Base-by-base conservation (phyloP, 208 protist species). In the Wallacemonas collosoma region DNA sequence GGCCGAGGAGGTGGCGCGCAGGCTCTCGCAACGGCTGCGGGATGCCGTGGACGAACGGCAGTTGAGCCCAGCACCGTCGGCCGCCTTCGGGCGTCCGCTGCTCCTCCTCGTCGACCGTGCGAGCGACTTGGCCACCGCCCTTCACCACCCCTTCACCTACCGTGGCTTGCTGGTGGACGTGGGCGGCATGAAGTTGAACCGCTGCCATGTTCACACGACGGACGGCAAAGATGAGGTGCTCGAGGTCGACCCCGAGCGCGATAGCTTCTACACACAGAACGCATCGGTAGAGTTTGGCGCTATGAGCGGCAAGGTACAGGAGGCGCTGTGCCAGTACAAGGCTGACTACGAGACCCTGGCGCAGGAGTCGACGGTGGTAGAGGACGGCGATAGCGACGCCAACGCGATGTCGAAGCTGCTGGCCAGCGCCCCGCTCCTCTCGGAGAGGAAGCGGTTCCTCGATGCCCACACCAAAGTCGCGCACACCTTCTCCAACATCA, bases 131-230 rank as follows among this genome's bases (percentile, higher is more conserved):
- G 86, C 91, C 35, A 88, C 87, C 12, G 84, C 86, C 40, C 80
- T 97, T 41, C 88, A 95, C 77, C 93, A 97, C 79, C 90, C 91
- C 9, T 97, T 95, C 77, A 88, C 88, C 39, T 97, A 97, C 73
- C 91, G 90, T 54, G 89, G 90, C 36, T 76, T 97, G 11, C 75
- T 97, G 5, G 78, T 91, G 7, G 93, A 97, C 69, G 57, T 88
- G 17, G 84, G 83, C 11, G 78, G 82, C 61, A 94, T 97, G 90
- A 77, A 77, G 45, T 78, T 97, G 57, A 97, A 97, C 77, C 95
- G 90, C 63, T 91, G 86, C 58, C 65, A 68, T 40, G 64, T 93
- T 17, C 77, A 51, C 39, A 79, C 75, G 15, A 54, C 79, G 3
- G 86, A 86, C 71, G 88, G 85, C 45, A 86, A 84, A 57, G 83